A percentile compares a stretch with the other conserved stretches of the same genome.
Conservation (phyloP, 371 early-diverging fungal genomes). For the Catenaria anguillulae region DNA sequence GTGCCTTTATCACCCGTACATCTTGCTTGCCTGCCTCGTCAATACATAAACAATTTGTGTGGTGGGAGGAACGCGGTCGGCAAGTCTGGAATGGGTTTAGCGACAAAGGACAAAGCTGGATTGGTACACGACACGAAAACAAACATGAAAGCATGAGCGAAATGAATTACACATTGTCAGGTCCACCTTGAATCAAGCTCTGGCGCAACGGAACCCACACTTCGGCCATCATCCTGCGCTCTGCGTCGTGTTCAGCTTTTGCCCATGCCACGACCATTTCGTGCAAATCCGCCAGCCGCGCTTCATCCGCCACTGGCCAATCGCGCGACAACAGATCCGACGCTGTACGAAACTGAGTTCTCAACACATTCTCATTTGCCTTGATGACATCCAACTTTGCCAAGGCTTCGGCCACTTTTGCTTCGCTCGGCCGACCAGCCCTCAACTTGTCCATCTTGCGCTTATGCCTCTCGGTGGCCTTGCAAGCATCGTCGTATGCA, state of each 20-base stretch:
- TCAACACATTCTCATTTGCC: neutral
- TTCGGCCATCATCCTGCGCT: neutral
- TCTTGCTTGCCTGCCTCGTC: too few species aligned
- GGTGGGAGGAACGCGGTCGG: too few species aligned
- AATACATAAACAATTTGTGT: too few species aligned
- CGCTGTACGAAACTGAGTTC: neutral
- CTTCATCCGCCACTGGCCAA: neutral
- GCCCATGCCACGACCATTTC: neutral
- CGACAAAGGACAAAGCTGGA: too few species aligned
- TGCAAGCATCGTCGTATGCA: neutral
- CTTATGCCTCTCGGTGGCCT: constrained; percentile 6
- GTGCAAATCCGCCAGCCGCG: neutral
- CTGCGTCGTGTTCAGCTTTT: neutral
- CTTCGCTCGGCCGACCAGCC: neutral
- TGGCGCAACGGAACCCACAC: neutral
- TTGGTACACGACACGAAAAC: too few species aligned
- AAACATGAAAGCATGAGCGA: too few species aligned
- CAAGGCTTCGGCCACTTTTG: neutral
- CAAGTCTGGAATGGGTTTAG: too few species aligned
- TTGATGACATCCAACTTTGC: neutral
- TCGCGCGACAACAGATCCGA: neutral
- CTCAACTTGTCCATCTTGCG: constrained; percentile 8
- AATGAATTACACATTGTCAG: too few species aligned
- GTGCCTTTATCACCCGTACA: too few species aligned
- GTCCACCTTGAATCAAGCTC: too few species aligned